phyloP scores from a whole-genome alignment of 108 stramenopile species.

The Cyclostephanos tholiformis region DNA sequence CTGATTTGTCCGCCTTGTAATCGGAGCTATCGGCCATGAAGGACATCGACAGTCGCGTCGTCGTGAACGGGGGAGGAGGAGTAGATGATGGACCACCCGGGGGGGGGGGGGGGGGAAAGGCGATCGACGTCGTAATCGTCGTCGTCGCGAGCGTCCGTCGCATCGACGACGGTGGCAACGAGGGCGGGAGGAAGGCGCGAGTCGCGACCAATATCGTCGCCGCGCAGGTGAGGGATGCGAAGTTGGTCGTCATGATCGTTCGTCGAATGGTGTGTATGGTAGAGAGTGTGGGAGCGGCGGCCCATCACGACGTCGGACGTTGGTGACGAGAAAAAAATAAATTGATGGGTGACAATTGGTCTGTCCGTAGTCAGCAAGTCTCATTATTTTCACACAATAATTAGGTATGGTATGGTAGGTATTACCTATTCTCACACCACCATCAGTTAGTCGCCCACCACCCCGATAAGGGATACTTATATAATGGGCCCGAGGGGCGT shows the following conservation, averaged over 20 bases:
- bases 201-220: neutral
- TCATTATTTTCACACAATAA: neutral
- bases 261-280: neutral
- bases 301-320: too few species aligned
- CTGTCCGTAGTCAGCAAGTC: neutral
- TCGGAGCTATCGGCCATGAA: slow-evolving; percentile 65
- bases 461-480: too few species aligned
- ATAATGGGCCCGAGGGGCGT: too few species aligned
- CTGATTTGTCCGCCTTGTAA: slow-evolving; percentile 58
- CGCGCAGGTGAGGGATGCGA: slow-evolving; percentile 4
- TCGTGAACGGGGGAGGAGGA: neutral
- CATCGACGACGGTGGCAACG: neutral
- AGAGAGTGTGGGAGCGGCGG: neutral
- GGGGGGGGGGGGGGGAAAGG: neutral
- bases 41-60: slow-evolving; percentile 11
- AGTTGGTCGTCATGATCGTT: neutral
- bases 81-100: too few species aligned
- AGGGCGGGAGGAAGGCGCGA: slow-evolving; percentile 6
- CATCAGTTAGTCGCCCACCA: too few species aligned
- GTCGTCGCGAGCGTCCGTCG: neutral
- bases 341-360: neutral
- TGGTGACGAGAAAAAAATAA: too few species aligned
- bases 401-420: too few species aligned
- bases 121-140: neutral
- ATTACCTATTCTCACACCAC: too few species aligned